A percentile compares a stretch with the other conserved stretches of the same genome.
Conservation (phyloP, 306 rosid species). For the Fagus crenata region DNA sequence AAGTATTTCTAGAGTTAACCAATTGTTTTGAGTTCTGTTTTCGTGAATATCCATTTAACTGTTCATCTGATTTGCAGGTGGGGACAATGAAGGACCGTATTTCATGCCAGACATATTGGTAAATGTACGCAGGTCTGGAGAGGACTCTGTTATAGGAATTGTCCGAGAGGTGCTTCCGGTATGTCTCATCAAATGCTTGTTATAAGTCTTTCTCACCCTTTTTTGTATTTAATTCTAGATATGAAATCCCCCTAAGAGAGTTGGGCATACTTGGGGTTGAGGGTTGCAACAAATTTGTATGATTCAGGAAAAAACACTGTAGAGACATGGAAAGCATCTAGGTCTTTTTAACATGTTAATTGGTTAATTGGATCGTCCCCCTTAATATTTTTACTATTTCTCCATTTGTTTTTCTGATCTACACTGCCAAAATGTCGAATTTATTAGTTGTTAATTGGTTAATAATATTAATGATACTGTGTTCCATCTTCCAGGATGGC, state of each 20-base stretch:
- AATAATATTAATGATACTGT: not conserved
- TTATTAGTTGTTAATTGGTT: not conserved
- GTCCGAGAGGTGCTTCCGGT: slow-evolving; percentile 90
- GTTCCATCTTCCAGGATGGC: slow-evolving; percentile 66
- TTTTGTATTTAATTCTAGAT: not conserved
- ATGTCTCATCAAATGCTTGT: slow-evolving; percentile 31
- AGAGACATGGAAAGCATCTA: not conserved
- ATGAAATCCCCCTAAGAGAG: not conserved
- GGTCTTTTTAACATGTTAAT: not conserved
- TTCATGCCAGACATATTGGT: slow-evolving; percentile 85
- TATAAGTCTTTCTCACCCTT: not conserved
- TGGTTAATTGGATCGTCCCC: not conserved
- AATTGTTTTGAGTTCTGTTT: not conserved
- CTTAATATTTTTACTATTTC: not conserved
- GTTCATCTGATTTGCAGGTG: slow-evolving; percentile 55
- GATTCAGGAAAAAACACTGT: not conserved
- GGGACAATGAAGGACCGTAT: slow-evolving; percentile 89
- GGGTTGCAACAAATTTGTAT: not conserved
- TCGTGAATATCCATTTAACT: slow-evolving; percentile 1
- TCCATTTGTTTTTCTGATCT: not conserved
- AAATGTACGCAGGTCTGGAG: slow-evolving; percentile 74
- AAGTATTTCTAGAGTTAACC: not conserved
- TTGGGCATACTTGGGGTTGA: not conserved
- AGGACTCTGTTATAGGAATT: slow-evolving; percentile 63
- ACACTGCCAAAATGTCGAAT: not conserved